phyloP scores from a whole-genome alignment of 495 filamentous ascomycete species.

The Aspergillus avenaceus region DNA sequence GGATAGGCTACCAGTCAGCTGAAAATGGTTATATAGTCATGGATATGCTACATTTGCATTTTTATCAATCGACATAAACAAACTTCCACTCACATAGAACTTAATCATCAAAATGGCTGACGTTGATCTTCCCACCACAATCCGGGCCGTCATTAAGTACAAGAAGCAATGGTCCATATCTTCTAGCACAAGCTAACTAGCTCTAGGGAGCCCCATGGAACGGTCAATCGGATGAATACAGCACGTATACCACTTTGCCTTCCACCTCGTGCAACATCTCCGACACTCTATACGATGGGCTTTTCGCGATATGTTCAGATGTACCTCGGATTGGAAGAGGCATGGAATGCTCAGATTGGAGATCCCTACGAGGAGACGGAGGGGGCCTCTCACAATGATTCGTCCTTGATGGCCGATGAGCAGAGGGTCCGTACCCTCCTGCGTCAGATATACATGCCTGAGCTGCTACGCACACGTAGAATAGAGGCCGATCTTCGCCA shows the following conservation, averaged over 20 bases:
- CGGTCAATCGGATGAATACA: slow-evolving; percentile 1
- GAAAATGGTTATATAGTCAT: too few relatives aligned
- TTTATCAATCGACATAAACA: too few relatives aligned
- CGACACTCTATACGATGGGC: neutral
- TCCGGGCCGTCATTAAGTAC: too few relatives aligned
- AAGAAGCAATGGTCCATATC: too few relatives aligned
- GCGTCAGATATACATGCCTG: neutral
- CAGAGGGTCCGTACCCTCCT: neutral
- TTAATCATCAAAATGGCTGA: too few relatives aligned
- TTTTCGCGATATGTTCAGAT: neutral
- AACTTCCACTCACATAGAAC: too few relatives aligned
- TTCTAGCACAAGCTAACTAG: neutral
- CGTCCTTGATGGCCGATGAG: neutral
- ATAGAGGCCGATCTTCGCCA: slow-evolving; percentile 11
- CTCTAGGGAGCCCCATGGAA: neutral
- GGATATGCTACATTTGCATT: too few relatives aligned
- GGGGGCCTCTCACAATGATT: too few relatives aligned
- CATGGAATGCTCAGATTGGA: too few relatives aligned
- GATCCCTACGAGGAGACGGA: neutral
- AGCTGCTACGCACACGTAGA: neutral
- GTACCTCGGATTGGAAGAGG: neutral
- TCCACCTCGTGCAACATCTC: neutral
- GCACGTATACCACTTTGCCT: neutral
- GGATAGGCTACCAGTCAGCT: too few relatives aligned
- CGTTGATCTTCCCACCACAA: neutral